Percentiles rank a stretch among this genome's conserved stretches.
phyloP scores from a whole-genome alignment of 2,329 filamentous ascomycete species.

The Aspergillus phoenicis region DNA sequence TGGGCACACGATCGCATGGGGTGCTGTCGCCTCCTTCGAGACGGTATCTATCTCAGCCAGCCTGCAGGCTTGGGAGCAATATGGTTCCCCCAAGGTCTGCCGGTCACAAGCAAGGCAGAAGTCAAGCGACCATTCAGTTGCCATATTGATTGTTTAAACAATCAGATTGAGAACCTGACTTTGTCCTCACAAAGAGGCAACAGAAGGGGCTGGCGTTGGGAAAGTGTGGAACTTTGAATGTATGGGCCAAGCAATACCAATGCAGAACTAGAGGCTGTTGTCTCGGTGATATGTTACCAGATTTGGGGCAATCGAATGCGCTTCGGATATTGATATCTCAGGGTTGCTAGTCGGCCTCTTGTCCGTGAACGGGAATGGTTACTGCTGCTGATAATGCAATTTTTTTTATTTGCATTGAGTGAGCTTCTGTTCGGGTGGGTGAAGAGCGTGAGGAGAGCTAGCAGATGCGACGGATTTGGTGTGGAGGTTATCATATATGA shows the following conservation, averaged over 20 bases:
- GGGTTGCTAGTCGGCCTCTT: too few species aligned
- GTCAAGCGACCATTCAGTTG: slow-evolving; percentile 73
- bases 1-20: slow-evolving; percentile 2
- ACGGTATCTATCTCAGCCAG: slow-evolving; percentile 79
- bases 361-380: too few species aligned
- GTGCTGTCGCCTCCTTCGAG: slow-evolving; percentile 17
- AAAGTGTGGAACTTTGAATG: not conserved
- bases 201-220: not conserved
- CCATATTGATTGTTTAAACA: slow-evolving; percentile 28
- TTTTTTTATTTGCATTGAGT: too few species aligned
- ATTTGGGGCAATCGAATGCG: too few species aligned
- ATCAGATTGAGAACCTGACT: not conserved
- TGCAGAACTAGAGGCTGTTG: too few species aligned
- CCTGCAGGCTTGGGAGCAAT: slow-evolving; percentile 91
- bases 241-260: too few species aligned
- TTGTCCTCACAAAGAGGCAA: not conserved
- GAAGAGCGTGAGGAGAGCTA: slow-evolving; percentile 2
- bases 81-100: slow-evolving; percentile 77
- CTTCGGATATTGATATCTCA: too few species aligned
- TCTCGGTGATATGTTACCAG: too few species aligned
- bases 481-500: not conserved
- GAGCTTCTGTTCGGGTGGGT: not conserved
- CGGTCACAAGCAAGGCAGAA: slow-evolving; percentile 94
- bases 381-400: too few species aligned
- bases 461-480: not conserved